phyloP scores from a whole-genome alignment of 164 flowering plant genomes.

The Vitis riparia region DNA sequence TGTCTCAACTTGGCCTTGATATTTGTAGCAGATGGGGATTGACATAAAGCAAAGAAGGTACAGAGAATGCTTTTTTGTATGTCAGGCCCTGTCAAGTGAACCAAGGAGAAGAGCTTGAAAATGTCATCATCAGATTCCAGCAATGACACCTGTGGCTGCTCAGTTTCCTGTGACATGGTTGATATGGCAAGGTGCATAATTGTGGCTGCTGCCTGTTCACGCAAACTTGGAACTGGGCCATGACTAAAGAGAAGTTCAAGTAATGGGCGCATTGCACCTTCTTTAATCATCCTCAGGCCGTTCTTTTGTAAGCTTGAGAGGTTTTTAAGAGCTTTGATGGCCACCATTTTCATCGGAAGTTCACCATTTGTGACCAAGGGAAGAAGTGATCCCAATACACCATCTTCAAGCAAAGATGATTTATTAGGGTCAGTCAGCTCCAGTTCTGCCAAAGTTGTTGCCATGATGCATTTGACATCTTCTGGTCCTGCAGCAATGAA shows the following conservation, averaged over 20 bases:
- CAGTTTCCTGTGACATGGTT: slow-evolving; percentile 33
- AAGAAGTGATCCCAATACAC: slow-evolving; percentile 53
- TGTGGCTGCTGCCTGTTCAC: slow-evolving; percentile 51
- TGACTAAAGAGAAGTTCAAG: slow-evolving; percentile 49
- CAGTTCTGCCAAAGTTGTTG: slow-evolving; percentile 61
- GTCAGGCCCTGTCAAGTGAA: slow-evolving; percentile 40
- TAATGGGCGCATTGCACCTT: slow-evolving; percentile 47
- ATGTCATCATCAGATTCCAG: slow-evolving; percentile 64
- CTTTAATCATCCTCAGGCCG: slow-evolving; percentile 58
- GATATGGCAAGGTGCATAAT: slow-evolving; percentile 61
- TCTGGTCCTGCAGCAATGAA: slow-evolving; percentile 49
- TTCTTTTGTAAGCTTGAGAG: slow-evolving; percentile 55
- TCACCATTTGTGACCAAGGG: slow-evolving; percentile 41
- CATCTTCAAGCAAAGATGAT: slow-evolving; percentile 49
- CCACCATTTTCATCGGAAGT: slow-evolving; percentile 33
- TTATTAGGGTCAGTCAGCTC: slow-evolving; percentile 65
- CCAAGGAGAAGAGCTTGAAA: slow-evolving; percentile 48
- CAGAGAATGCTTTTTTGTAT: slow-evolving; percentile 54
- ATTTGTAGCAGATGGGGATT: slow-evolving; percentile 35
- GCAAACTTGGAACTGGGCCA: slow-evolving; percentile 31
- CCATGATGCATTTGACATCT: slow-evolving; percentile 50
- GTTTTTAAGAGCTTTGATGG: slow-evolving; percentile 55
- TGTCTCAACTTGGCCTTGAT: slow-evolving; percentile 53
- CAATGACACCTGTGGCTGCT: slow-evolving; percentile 29
- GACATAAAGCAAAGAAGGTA: slow-evolving; percentile 58